phyloP scores from a whole-genome alignment of 768 basidiomycete species.

The Candolleomyces efflorescens region DNA sequence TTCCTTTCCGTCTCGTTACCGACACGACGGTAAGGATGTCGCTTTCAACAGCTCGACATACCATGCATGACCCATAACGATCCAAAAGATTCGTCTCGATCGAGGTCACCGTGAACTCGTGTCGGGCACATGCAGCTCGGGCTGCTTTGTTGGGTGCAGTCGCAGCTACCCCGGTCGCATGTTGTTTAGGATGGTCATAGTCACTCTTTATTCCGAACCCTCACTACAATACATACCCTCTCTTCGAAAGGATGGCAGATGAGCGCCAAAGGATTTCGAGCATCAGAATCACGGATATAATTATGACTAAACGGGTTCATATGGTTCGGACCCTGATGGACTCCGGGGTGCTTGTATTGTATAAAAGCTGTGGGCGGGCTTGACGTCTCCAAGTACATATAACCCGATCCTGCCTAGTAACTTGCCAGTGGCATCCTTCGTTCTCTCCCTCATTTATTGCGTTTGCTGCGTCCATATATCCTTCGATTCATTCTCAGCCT shows the following conservation, averaged over 20 bases:
- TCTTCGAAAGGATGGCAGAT: background rate
- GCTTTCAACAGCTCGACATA: background rate
- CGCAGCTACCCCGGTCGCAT: background rate
- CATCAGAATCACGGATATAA: conserved; percentile 7
- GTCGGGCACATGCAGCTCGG: background rate
- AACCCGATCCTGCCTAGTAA: conserved; percentile 4
- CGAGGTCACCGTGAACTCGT: background rate
- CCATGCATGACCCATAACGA: no score
- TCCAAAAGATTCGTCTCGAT: no score
- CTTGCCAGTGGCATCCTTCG: background rate
- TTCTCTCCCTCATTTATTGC: no score
- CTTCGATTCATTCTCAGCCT: background rate
- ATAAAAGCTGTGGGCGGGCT: conserved; percentile 3
- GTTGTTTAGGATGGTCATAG: background rate
- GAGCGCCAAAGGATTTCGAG: conserved; percentile 6
- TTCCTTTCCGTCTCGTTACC: background rate
- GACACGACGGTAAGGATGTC: background rate
- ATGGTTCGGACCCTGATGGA: conserved; percentile 2
- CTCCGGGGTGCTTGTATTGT: background rate
- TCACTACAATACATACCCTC: background rate
- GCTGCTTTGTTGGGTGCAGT: background rate
- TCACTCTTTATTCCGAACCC: background rate
- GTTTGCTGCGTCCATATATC: no score
- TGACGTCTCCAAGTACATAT: conserved; percentile 5
- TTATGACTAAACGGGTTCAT: conserved; percentile 3